Base-by-base conservation (phyloP, 768 basidiomycete genomes). In the Boletus bicolor region DNA sequence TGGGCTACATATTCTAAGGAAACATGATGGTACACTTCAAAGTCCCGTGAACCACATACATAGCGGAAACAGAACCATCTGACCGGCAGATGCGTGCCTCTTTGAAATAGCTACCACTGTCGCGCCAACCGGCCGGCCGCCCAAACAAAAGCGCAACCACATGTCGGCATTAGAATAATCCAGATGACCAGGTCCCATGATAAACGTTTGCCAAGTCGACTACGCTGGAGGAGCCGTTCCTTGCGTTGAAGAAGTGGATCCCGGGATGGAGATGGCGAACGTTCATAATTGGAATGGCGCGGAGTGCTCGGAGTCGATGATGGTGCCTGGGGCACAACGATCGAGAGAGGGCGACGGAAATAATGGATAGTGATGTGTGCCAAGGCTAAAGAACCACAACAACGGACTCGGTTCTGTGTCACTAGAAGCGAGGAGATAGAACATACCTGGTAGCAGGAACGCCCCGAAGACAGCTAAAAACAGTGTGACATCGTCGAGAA, bases 101-200 rank as follows among this genome's bases (percentile, higher is more conserved):
- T 19, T 9, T 4, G 12, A 21, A 8, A 36, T n/a, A 44, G 9
- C 61, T 72, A 89, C 86, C 85, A 88, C 65, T 68, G 72, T 39
- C 76, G 75, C 9, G 71, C 65, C 55, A 85, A 61, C 46, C 78
- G 77, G 19, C 86, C 86, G 12, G 70, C 70, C 39, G 76, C 79
- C 86, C 87, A 89, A 7, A 77, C 72, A 15, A 82, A 65, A 2
- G 82, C 82, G 10, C 79, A 77, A 5, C 71, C 76, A 26, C 88
- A 83, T 1, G 83, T 73, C 0, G 85, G 85, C 19, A 87, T 64
- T 17, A 91, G 76, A 11, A 89, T 72, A n/a, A 84, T 58, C 84
- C 91, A 93, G 24, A 89, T 85, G 15, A 86, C 84, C n/a, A 90
- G 65, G 69, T 95, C 91, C 89, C 92, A 94, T 15, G 86, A 69